phyloP scores from a whole-genome alignment of 352 stramenopile genomes.

The Pythium folliculosum region DNA sequence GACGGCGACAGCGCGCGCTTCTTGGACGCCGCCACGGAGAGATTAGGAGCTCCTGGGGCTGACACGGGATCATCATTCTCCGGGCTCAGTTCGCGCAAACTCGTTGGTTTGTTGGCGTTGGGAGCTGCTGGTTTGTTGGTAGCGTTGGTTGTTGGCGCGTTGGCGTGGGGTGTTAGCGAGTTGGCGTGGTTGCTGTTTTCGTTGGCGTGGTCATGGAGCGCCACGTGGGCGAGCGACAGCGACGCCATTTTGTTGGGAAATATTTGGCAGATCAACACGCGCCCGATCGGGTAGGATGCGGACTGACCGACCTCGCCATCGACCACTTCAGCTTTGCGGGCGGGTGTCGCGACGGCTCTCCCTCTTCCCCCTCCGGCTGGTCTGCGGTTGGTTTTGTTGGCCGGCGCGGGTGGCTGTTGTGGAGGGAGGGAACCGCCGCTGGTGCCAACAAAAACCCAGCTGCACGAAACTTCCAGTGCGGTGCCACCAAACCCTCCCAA shows the following conservation, averaged over 20 bases:
- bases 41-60: neutral
- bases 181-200: constrained; percentile 6
- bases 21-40: constrained; percentile 10
- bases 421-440: constrained; percentile 13
- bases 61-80: constrained; percentile 20
- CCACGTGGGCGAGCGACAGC: neutral
- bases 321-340: neutral
- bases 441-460: constrained; percentile 3
- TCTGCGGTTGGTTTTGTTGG: neutral
- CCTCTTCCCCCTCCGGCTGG: neutral
- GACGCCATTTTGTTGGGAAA: neutral
- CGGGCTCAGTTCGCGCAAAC: neutral
- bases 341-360: constrained; percentile 14
- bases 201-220: neutral
- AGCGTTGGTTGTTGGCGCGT: too few relatives aligned
- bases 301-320: neutral
- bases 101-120: constrained; percentile 8
- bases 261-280: too few relatives aligned
- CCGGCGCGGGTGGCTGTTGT: constrained; percentile 11
- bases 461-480: constrained; percentile 11
- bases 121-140: neutral
- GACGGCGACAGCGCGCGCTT: constrained; percentile 32
- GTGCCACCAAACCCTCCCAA: constrained; percentile 20
- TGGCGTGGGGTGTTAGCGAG: neutral
- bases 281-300: neutral